A percentile compares a stretch with the other conserved stretches of the same genome.
phyloP scores from a whole-genome alignment of 129 eudicot genomes.

The Rutidosis leptorrhynchoides region DNA sequence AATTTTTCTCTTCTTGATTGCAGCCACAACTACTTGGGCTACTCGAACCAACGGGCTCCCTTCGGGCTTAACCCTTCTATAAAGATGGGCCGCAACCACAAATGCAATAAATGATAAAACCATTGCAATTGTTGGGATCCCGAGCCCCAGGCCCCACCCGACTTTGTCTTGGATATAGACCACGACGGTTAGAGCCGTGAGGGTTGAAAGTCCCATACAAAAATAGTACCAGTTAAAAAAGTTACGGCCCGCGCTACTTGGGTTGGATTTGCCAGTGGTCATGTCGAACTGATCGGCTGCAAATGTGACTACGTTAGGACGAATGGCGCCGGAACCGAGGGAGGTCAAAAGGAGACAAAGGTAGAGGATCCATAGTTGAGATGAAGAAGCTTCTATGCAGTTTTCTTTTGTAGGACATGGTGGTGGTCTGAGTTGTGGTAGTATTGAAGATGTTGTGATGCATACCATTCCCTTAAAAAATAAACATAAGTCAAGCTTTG shows the following conservation, averaged over 20 bases:
- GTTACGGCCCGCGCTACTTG: constrained; percentile 53
- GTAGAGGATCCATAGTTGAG: constrained; percentile 73
- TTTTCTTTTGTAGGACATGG: constrained; percentile 73
- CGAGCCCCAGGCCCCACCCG: constrained; percentile 87
- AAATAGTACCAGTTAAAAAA: constrained; percentile 90
- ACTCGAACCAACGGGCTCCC: constrained; percentile 86
- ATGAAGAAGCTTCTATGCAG: constrained; percentile 77
- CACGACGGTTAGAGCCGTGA: constrained; percentile 67
- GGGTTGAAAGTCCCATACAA: constrained; percentile 76
- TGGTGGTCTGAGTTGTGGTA: constrained; percentile 79
- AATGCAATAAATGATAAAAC: constrained; percentile 58
- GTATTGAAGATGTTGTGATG: constrained; percentile 63
- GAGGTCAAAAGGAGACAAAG: constrained; percentile 64
- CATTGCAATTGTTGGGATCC: constrained; percentile 78
- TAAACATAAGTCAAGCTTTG: neutral
- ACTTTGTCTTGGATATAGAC: constrained; percentile 78
- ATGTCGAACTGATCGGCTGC: constrained; percentile 95
- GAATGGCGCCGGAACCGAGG: constrained; percentile 71
- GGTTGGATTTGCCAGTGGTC: constrained; percentile 53
- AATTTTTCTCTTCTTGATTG: constrained; percentile 58
- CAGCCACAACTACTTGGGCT: constrained; percentile 72
- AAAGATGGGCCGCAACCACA: constrained; percentile 56
- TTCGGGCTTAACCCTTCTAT: constrained; percentile 59
- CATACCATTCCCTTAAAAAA: constrained; percentile 65
- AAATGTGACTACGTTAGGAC: constrained; percentile 87